Base-by-base conservation (phyloP, 176 grass and related monocot genomes). In the Oryza officinalis region DNA sequence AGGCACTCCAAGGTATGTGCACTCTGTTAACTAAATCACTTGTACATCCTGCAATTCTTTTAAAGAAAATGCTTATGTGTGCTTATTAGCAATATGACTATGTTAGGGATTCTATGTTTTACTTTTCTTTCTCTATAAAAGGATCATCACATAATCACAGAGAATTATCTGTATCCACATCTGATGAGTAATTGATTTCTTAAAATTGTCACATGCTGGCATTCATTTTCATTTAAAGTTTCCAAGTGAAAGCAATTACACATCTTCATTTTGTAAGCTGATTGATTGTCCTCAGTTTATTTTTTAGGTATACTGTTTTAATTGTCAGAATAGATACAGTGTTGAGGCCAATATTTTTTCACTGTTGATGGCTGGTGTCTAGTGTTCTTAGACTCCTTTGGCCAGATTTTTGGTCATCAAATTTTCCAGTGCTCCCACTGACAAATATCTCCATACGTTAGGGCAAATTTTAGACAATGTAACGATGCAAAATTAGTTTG, bases 1-100 rank as follows among this genome's bases (percentile, higher is more conserved):
- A 81, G 65, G 92, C 89, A 75, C 83, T 93, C 63, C 82, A 95
- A 92, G 96, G 96, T 98, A 85, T 14, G 10, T n/a, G 9, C 38
- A 59, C 31, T 86, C 66, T 67, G 10, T 71, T 80, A 71, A 52
- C 82, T 13, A 10, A 69, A 66, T 18, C 52, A 81, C 46, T 3
- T n/a, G 10, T 65, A 71, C 2, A 13, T n/a, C n/a, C n/a, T n/a
- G n/a, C n/a, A n/a, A n/a, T n/a, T n/a, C n/a, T n/a, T n/a, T n/a
- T n/a, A n/a, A n/a, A n/a, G n/a, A n/a, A n/a, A n/a, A n/a, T n/a
- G n/a, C n/a, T n/a, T n/a, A n/a, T n/a, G n/a, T n/a, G n/a, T n/a
- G n/a, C n/a, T n/a, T n/a, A n/a, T n/a, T n/a, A n/a, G 63, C 68
- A 74, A 15, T 31, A 15, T 31, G 46, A 37, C 20, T 46, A 25